These are phyloP conservation scores for Yarrowia sp. DNA, from an alignment of 805 yeast species.

Conservation along the genomic window DNA sequence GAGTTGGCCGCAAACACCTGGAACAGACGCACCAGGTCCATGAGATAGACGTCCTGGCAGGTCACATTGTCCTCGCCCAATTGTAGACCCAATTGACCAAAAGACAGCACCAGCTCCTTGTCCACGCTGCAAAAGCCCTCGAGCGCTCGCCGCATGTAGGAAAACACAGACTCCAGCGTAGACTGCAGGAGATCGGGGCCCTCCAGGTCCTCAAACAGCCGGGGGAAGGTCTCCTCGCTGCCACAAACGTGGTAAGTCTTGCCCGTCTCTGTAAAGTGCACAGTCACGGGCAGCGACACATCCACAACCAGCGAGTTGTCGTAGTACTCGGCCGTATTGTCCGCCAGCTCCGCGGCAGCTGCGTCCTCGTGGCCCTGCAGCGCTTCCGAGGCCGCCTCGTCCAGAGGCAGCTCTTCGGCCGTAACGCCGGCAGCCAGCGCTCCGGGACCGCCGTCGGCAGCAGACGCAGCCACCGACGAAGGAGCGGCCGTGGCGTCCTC, in stretches of 20 bases:
- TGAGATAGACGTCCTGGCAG: conserved; percentile 43
- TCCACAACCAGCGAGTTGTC: conserved; percentile 21
- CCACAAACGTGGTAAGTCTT: conserved; percentile 13
- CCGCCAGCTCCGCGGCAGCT: conserved; percentile 5
- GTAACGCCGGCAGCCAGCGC: neutral
- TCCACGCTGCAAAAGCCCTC: conserved; percentile 39
- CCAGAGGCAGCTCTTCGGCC: conserved; percentile 18
- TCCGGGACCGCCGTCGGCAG: conserved; percentile 12
- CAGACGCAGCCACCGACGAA: conserved; percentile 3
- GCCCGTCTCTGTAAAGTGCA: conserved; percentile 13
- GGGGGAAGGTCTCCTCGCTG: conserved; percentile 11
- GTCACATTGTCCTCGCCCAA: conserved; percentile 46
- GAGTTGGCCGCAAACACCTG: conserved; percentile 42
- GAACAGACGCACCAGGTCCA: conserved; percentile 44
- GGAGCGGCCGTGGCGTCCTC: conserved; percentile 5
- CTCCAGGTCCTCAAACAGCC: neutral
- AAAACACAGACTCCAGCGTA: conserved; percentile 43
- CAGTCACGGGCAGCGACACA: conserved; percentile 11
- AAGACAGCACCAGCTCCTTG: conserved; percentile 43
- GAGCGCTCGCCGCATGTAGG: conserved; percentile 39
- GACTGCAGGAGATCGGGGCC: conserved; percentile 14
- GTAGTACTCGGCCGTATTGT: conserved; percentile 21
- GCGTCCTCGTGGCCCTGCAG: conserved; percentile 27
- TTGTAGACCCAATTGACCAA: conserved; percentile 43
- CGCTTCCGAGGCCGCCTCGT: conserved; percentile 21